These are phyloP conservation scores for Solanum neorickii DNA, from an alignment of 257 asterid species.

Conservation along the genomic window DNA sequence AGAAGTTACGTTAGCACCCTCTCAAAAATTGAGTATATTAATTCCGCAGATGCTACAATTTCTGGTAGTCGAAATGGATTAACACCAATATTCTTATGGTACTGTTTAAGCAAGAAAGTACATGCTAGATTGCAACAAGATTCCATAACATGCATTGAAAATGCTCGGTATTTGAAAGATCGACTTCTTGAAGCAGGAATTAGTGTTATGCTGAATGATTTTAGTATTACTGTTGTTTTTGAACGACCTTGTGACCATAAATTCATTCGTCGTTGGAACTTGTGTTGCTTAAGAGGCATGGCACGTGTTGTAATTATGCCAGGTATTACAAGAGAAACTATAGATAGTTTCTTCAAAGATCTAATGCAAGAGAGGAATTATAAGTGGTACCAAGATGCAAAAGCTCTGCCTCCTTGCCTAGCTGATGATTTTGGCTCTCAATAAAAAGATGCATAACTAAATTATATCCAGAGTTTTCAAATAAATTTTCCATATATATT, in stretches of 20 bases:
- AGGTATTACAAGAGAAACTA: not conserved
- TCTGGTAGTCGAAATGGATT: not conserved
- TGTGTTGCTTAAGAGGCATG: not conserved
- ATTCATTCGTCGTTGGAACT: conserved; percentile 1
- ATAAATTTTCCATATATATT: too few species aligned
- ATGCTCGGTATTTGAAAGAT: not conserved
- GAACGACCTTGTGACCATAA: not conserved
- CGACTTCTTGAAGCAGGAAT: not conserved
- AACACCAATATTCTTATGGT: not conserved
- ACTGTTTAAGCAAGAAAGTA: not conserved
- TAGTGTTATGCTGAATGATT: not conserved
- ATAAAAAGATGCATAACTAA: not conserved
- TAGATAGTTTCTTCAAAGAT: not conserved
- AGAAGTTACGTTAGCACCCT: not conserved
- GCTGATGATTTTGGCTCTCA: not conserved
- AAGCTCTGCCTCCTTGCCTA: not conserved
- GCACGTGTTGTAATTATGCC: not conserved
- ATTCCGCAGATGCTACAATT: not conserved
- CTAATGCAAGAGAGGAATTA: not conserved
- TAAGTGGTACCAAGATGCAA: not conserved
- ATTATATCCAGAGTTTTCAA: too few species aligned
- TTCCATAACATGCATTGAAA: not conserved
- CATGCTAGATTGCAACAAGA: not conserved
- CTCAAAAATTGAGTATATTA: not conserved
- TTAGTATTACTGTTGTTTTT: conserved; percentile 3